These are phyloP conservation scores for Leccinum fuscescens DNA, from an alignment of 1,284 basidiomycete species.

Conservation along the genomic window DNA sequence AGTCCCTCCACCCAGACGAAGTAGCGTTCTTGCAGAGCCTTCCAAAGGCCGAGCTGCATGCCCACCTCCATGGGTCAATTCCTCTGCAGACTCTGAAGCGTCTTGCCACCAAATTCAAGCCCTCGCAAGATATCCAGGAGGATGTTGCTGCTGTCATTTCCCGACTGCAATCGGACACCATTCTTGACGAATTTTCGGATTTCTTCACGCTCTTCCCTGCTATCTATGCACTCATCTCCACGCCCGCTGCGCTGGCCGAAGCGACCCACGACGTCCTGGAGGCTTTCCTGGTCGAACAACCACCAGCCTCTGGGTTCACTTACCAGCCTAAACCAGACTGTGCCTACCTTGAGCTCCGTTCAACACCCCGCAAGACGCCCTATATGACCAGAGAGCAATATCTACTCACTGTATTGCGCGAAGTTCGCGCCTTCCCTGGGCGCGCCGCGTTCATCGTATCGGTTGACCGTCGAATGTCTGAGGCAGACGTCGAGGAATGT, in stretches of 20 bases:
- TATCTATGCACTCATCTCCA: conserved; percentile 73
- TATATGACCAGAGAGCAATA: conserved; percentile 59
- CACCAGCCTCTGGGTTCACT: conserved; percentile 22
- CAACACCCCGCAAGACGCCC: conserved; percentile 59
- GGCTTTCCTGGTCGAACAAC: conserved; percentile 47
- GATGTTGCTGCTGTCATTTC: conserved; percentile 18
- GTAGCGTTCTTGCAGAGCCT: conserved; percentile 56
- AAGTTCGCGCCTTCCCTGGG: conserved; percentile 56
- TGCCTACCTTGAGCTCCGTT: conserved; percentile 71
- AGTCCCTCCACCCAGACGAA: conserved; percentile 50
- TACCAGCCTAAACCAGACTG: conserved; percentile 43
- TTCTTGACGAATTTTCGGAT: conserved; percentile 55
- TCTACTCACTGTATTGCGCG: conserved; percentile 62
- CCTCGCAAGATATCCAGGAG: conserved; percentile 15
- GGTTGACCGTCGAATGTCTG: conserved; percentile 65
- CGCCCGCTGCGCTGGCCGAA: conserved; percentile 47
- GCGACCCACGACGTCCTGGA: conserved; percentile 63
- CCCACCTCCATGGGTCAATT: conserved; percentile 81
- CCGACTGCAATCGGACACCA: conserved; percentile 47
- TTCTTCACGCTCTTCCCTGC: conserved; percentile 76
- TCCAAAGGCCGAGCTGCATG: conserved; percentile 80
- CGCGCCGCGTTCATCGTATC: conserved; percentile 67
- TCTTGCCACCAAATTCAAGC: conserved; percentile 52
- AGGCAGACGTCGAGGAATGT: conserved; percentile 50
- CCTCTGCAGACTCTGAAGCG: conserved; percentile 63